Percentiles rank a stretch among this genome's conserved stretches.
Conservation (phyloP, 2,329 filamentous ascomycete species). For the Volutella citrinella region DNA sequence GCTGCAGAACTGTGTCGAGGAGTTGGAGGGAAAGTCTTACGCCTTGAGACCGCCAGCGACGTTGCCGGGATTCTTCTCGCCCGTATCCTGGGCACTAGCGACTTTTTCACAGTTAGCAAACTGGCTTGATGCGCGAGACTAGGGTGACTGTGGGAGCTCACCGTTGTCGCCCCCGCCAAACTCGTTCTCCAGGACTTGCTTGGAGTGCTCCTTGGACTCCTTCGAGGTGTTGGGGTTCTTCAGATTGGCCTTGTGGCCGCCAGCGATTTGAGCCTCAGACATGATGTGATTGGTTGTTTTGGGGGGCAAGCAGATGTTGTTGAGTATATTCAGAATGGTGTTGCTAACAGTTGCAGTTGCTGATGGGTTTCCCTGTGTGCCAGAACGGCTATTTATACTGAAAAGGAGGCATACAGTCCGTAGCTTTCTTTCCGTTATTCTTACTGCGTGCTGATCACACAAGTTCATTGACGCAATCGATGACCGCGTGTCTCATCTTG, state of each 20-base stretch:
- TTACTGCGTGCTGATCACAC: too few relatives aligned
- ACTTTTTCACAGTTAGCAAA: conserved; percentile 16
- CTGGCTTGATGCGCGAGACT: too few relatives aligned
- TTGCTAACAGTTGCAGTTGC: too few relatives aligned
- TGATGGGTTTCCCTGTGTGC: too few relatives aligned
- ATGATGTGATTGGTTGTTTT: conserved; percentile 32
- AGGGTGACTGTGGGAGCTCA: neutral
- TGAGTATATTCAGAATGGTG: neutral
- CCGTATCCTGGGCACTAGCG: conserved; percentile 29
- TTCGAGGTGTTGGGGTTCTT: conserved; percentile 55
- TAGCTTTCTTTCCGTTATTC: too few relatives aligned
- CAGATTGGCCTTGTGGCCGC: conserved; percentile 58
- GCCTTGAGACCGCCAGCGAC: conserved; percentile 51
- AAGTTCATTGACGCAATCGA: conserved; percentile 21
- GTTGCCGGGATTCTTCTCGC: conserved; percentile 52
- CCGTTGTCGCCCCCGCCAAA: conserved; percentile 41
- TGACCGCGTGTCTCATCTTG: too few relatives aligned
- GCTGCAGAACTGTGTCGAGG: too few relatives aligned
- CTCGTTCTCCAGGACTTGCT: conserved; percentile 48
- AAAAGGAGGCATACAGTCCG: too few relatives aligned
- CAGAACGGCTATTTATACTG: too few relatives aligned
- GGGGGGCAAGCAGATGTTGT: too few relatives aligned
- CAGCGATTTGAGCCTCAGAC: conserved; percentile 50
- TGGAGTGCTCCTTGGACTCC: conserved; percentile 54
- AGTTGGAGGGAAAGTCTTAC: conserved; percentile 31